A percentile compares a stretch with the other conserved stretches of the same genome.
Evolutionary conservation across 805 yeast genomes (phyloP).

Genomic region (Metschnikowia koreensis): DNA sequence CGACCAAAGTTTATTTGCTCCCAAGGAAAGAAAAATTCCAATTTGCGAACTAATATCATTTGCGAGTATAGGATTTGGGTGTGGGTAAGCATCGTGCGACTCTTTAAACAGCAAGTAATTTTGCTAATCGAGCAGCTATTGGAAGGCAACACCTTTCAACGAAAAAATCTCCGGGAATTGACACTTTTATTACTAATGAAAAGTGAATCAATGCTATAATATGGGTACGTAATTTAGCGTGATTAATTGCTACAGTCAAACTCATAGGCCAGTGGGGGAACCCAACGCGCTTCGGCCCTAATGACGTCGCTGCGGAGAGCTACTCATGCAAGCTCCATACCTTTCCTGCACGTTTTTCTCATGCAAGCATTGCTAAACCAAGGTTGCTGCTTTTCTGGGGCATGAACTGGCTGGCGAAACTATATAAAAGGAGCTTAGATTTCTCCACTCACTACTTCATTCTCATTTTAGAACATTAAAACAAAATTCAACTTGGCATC

Average conservation of each 20-base stretch:
- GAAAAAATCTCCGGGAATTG: too few species aligned
- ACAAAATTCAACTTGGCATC: not conserved
- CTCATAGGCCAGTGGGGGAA: too few species aligned
- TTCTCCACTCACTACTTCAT: not conserved
- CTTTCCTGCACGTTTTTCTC: not conserved
- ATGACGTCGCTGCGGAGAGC: slow-evolving; percentile 1
- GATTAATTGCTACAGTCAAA: too few species aligned
- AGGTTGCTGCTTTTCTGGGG: slow-evolving; percentile 6
- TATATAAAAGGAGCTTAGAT: not conserved
- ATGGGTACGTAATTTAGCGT: too few species aligned
- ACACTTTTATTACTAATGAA: too few species aligned
- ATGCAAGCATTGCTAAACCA: slow-evolving; percentile 4
- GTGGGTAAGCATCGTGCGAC: too few species aligned
- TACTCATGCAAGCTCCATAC: not conserved
- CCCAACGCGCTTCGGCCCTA: not conserved
- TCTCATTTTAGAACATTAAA: not conserved
- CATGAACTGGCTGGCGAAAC: not conserved
- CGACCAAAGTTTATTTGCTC: too few species aligned
- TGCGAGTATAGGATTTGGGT: too few species aligned
- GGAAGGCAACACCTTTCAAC: too few species aligned
- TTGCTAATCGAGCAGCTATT: too few species aligned
- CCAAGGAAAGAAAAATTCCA: not conserved
- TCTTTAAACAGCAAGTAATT: too few species aligned
- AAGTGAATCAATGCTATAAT: too few species aligned
- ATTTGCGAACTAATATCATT: not conserved